Evolutionary conservation across 1,139 yeast genomes (phyloP).

Genomic region (Lodderomyces parapsilosis): DNA sequence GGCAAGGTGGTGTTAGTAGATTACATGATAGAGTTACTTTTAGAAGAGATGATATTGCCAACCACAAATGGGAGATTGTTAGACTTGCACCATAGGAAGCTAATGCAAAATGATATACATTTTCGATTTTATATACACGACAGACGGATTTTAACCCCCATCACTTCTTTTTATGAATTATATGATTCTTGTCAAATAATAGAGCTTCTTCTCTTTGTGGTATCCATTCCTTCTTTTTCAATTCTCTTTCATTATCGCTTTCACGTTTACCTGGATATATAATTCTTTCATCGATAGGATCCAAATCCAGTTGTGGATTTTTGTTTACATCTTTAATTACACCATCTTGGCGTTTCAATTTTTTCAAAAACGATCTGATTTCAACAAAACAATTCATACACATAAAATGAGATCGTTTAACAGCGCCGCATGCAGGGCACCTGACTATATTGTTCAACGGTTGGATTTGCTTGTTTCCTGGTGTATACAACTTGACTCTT

Average conservation of each 20-base stretch:
- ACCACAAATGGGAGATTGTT: constrained; percentile 56
- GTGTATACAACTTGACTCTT: constrained; percentile 77
- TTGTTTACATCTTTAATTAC: constrained; percentile 13
- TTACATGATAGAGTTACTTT: constrained; percentile 88
- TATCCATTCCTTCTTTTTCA: constrained; percentile 64
- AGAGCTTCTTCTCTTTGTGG: constrained; percentile 48
- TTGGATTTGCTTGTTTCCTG: constrained; percentile 79
- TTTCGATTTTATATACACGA: constrained; percentile 1
- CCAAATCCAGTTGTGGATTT: constrained; percentile 49
- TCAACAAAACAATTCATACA: constrained; percentile 93
- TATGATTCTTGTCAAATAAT: constrained; percentile 24
- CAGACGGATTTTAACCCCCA: background rate
- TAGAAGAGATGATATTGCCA: constrained; percentile 49
- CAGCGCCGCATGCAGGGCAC: constrained; percentile 95
- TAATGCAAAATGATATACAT: constrained; percentile 1
- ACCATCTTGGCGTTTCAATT: constrained; percentile 43
- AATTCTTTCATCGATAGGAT: constrained; percentile 61
- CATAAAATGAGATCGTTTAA: constrained; percentile 82
- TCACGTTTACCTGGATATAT: constrained; percentile 70
- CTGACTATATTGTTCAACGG: constrained; percentile 74
- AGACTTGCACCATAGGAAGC: constrained; percentile 69
- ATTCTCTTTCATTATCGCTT: constrained; percentile 43
- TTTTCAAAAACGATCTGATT: constrained; percentile 68
- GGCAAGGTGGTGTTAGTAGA: constrained; percentile 94
- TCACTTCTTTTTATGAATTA: constrained; percentile 19